Base-by-base conservation (phyloP, 1,284 basidiomycete genomes). In the Abortiporus biennis region DNA sequence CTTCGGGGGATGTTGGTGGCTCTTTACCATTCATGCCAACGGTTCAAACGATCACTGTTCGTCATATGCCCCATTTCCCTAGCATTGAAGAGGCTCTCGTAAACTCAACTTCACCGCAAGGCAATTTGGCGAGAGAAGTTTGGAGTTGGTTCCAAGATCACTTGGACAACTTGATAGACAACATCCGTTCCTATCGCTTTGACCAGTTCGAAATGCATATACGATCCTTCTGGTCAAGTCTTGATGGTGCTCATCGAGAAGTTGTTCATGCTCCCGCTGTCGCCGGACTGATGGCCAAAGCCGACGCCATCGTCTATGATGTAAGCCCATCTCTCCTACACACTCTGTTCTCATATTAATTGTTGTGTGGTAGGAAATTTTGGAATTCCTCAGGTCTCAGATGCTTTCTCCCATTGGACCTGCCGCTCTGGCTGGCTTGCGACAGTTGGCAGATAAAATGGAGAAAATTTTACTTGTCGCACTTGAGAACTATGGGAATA, bases 111-210 rank as follows among this genome's bases (percentile, higher is more conserved):
- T 80, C 85, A 38, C 71, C 83, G 13, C 84, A 89, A 51, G 75
- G 78, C 43, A 71, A 85, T 17, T 80, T 81, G 44, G 87, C 86
- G 12, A 75, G 86, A 46, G 87, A 90, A 55, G 85, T 88, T 5
- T 91, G 87, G 87, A 71, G 69, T 29, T 89, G 86, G 85, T 91
- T 91, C 69, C 80, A 84, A 59, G 85, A 88, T 43, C 88, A 91
- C 65, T 69, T 90, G 45, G 85, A 91, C 62, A 67, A 80, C 1
- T 67, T 91, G 39, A 63, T 91, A 27, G 88, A 91, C 52, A 82
- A 76, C 53, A 79, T 89, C 29, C 69, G 85, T 42, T 68, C 74
- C 19, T 87, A 81, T 68, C 74, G 88, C 30, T 87, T 89, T 52
- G 88, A 91, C 62, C 85, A 90, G 62, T 91, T 91, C 54, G 87